These are phyloP conservation scores for Daldinia eschscholtzii DNA, from an alignment of 2,329 filamentous ascomycete genomes.

Conservation along the genomic window DNA sequence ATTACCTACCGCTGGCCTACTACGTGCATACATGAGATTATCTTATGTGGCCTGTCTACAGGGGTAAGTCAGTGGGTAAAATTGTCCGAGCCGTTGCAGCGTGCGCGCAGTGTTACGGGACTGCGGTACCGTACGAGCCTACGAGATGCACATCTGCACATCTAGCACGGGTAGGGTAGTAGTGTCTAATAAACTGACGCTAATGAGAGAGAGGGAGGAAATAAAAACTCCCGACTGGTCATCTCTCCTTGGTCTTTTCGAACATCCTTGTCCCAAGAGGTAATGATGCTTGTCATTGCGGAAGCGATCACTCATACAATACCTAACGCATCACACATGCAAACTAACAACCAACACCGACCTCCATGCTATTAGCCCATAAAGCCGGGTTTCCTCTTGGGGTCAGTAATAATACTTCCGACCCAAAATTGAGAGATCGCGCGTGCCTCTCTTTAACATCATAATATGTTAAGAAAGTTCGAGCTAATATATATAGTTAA, in stretches of 20 bases:
- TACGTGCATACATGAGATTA: conserved; percentile 37
- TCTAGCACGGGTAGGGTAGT: conserved; percentile 36
- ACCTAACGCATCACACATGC: conserved; percentile 16
- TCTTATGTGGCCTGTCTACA: conserved; percentile 36
- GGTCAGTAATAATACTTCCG: conserved; percentile 26
- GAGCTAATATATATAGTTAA: neutral
- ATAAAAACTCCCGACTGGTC: conserved; percentile 43
- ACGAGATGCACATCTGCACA: conserved; percentile 27
- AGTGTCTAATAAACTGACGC: conserved; percentile 36
- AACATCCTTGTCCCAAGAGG: conserved; percentile 17
- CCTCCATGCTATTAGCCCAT: conserved; percentile 28
- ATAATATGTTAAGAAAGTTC: conserved; percentile 13
- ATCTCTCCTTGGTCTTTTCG: conserved; percentile 10
- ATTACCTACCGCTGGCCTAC: conserved; percentile 36
- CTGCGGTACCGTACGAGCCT: conserved; percentile 36
- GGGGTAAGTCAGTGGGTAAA: conserved; percentile 42
- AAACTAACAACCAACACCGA: neutral
- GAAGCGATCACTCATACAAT: conserved; percentile 36
- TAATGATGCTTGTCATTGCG: conserved; percentile 37
- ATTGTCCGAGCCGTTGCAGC: conserved; percentile 47
- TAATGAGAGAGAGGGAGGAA: conserved; percentile 30
- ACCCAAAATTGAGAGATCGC: conserved; percentile 24
- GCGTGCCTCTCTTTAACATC: conserved; percentile 10
- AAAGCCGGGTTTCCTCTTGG: conserved; percentile 22
- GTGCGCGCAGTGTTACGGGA: conserved; percentile 37